Conservation (phyloP, 2,329 filamentous ascomycete species). For the Diplodia seriata region DNA sequence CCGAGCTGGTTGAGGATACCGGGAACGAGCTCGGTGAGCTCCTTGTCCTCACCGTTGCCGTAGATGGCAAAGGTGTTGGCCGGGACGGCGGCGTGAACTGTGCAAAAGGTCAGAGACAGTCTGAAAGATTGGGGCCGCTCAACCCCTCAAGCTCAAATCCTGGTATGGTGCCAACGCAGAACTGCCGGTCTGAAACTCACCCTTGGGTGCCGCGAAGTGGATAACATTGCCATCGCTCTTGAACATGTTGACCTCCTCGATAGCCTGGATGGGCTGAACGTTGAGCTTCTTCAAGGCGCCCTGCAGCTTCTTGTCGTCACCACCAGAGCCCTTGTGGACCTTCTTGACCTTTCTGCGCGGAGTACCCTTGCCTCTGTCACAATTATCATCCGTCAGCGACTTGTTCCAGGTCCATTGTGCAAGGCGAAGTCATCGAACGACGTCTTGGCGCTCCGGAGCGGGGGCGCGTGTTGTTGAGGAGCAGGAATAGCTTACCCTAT, state of each 20-base stretch:
- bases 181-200: conserved; percentile 60
- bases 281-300: conserved; percentile 98
- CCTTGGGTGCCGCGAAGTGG: conserved; percentile 97
- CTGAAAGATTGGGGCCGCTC: too few relatives aligned
- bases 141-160: neutral
- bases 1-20: conserved; percentile 99
- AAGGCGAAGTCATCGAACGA: neutral
- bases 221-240: conserved; percentile 99
- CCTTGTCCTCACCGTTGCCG: conserved; percentile 98
- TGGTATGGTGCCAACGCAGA: conserved; percentile 6
- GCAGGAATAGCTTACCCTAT: conserved; percentile 34
- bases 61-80: conserved; percentile 99
- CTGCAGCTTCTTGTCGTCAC: conserved; percentile 99
- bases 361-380: conserved; percentile 88
- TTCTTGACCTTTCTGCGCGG: conserved; percentile 99
- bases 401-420: neutral
- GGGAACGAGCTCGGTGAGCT: conserved; percentile 98
- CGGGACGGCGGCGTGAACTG: conserved; percentile 95
- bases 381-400: conserved; percentile 18
- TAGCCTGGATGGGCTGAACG: conserved; percentile 98
- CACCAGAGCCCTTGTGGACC: conserved; percentile 87
- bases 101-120: conserved; percentile 23
- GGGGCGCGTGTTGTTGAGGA: conserved; percentile 32
- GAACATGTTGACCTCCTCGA: conserved; percentile 99
- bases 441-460: conserved; percentile 1